A percentile compares a stretch with the other conserved stretches of the same genome.
These are phyloP conservation scores for Coniella lustricola DNA, from an alignment of 2,329 filamentous ascomycete genomes.

Conservation along the genomic window DNA sequence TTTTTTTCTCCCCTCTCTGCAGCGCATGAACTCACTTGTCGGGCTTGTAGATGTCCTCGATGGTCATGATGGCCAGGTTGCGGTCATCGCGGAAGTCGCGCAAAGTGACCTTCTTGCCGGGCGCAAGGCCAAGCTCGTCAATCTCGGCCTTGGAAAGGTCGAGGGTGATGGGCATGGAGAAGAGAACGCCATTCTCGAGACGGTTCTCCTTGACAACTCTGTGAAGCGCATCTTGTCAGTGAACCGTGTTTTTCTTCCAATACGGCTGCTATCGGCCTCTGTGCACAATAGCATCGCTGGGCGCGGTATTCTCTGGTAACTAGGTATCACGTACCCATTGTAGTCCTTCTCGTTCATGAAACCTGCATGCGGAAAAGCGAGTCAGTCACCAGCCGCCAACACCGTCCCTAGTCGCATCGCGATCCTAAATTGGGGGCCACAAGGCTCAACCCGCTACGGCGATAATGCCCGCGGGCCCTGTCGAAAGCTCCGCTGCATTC, in stretches of 20 bases:
- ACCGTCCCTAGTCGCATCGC: not conserved
- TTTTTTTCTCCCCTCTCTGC: no score
- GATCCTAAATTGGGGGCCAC: not conserved
- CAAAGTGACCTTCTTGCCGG: constrained; percentile 76
- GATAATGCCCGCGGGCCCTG: constrained; percentile 6
- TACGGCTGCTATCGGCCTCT: no score
- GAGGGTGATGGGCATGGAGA: constrained; percentile 94
- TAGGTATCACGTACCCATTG: constrained; percentile 78
- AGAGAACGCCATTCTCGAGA: constrained; percentile 81
- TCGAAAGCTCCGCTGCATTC: not conserved
- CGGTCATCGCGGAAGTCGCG: constrained; percentile 95
- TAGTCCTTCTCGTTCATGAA: constrained; percentile 98
- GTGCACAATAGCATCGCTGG: no score
- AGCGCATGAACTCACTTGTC: constrained; percentile 64
- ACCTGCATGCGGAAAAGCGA: constrained; percentile 42
- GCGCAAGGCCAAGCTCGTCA: constrained; percentile 66
- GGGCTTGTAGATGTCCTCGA: constrained; percentile 91
- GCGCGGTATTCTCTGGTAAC: no score
- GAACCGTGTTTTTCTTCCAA: not conserved
- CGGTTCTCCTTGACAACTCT: constrained; percentile 87
- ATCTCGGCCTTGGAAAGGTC: constrained; percentile 73
- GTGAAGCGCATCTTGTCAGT: constrained; percentile 12
- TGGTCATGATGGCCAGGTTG: constrained; percentile 89
- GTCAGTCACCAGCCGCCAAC: constrained; percentile 10
- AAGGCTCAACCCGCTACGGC: not conserved